phyloP scores from a whole-genome alignment of 495 filamentous ascomycete species.

The Penicillium dipodomyicola region DNA sequence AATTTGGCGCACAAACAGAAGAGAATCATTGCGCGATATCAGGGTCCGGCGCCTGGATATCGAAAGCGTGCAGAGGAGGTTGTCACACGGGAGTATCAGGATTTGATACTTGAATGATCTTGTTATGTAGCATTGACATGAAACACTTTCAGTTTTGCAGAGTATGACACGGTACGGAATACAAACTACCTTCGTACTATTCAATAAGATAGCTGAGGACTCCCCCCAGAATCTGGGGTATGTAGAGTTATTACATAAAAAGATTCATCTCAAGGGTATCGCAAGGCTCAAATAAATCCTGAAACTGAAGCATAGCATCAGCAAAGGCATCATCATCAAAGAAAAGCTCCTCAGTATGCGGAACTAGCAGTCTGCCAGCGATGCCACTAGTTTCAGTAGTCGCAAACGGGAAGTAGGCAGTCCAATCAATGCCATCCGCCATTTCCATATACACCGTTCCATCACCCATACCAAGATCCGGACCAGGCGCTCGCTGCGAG shows the following conservation, averaged over 20 bases:
- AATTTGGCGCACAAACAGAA: slow-evolving; percentile 36
- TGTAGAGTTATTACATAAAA: background rate
- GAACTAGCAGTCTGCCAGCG: slow-evolving; percentile 16
- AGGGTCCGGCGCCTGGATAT: slow-evolving; percentile 26
- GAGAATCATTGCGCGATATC: slow-evolving; percentile 35
- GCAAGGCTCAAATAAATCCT: slow-evolving; percentile 14
- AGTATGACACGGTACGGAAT: background rate
- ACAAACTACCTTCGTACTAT: no score
- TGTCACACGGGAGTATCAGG: slow-evolving; percentile 17
- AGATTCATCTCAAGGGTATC: slow-evolving; percentile 14
- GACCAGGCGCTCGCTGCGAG: slow-evolving; percentile 10
- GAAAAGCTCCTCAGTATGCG: slow-evolving; percentile 16
- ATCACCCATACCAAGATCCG: slow-evolving; percentile 18
- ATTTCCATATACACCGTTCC: slow-evolving; percentile 14
- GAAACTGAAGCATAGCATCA: slow-evolving; percentile 17
- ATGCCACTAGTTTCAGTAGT: slow-evolving; percentile 25
- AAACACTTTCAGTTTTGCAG: background rate
- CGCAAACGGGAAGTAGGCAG: slow-evolving; percentile 29
- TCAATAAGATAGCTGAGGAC: no score
- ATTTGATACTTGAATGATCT: slow-evolving; percentile 14
- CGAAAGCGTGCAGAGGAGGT: slow-evolving; percentile 24
- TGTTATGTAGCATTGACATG: background rate
- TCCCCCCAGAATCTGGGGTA: no score
- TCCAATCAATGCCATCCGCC: slow-evolving; percentile 28
- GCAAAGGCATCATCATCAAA: slow-evolving; percentile 16